These are phyloP conservation scores for Prunus armeniaca DNA, from an alignment of 306 rosid genomes.

Conservation along the genomic window DNA sequence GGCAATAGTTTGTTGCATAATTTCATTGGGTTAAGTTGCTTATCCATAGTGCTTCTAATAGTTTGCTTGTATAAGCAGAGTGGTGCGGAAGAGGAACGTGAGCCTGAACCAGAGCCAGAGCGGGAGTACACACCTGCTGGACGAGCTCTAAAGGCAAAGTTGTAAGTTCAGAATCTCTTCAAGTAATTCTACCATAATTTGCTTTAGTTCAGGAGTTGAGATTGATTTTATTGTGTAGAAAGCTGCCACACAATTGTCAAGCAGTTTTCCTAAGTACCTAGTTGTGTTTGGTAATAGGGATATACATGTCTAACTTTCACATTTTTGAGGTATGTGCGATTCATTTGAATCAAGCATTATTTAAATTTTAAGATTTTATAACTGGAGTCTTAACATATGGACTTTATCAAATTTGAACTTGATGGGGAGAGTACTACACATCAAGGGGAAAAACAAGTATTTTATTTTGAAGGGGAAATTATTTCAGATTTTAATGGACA, in stretches of 20 bases:
- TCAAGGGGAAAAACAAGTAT: not conserved
- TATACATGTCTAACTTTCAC: not conserved
- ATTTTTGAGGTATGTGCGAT: not conserved
- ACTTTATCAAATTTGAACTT: not conserved
- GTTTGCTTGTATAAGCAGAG: slow-evolving; percentile 54
- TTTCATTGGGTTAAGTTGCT: not conserved
- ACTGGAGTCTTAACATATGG: not conserved
- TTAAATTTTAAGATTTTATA: not conserved
- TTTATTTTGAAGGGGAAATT: not conserved
- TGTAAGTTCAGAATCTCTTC: slow-evolving; percentile 49
- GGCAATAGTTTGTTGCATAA: not conserved
- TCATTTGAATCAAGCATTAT: not conserved
- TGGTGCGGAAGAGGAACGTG: slow-evolving; percentile 76
- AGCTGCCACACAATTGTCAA: not conserved
- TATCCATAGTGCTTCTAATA: slow-evolving; percentile 17
- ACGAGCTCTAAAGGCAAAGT: slow-evolving; percentile 82
- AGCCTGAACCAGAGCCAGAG: slow-evolving; percentile 86
- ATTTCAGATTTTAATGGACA: not conserved
- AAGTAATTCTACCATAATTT: not conserved
- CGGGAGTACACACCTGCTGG: slow-evolving; percentile 97
- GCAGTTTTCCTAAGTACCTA: not conserved
- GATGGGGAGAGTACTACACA: not conserved
- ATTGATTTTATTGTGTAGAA: not conserved
- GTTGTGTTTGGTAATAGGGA: not conserved
- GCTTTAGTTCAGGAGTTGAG: not conserved